Conservation (phyloP, 352 stramenopile genomes). For the Discostella stelligera region DNA sequence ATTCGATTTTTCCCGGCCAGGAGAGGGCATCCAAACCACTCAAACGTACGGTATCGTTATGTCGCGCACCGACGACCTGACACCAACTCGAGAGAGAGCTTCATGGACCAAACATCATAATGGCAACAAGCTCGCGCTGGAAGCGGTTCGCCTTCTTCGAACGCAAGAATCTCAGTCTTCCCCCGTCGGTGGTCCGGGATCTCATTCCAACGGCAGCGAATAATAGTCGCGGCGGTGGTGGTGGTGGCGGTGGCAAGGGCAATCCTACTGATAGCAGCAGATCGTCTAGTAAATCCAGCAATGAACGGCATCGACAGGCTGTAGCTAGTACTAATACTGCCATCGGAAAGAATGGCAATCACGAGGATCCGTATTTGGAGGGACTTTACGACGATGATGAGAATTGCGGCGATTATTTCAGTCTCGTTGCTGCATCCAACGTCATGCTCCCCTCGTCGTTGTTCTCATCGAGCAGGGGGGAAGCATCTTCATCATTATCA, state of each 20-base stretch:
- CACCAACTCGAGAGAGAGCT: no score
- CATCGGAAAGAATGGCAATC: slow-evolving; percentile 4
- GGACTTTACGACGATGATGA: slow-evolving; percentile 11
- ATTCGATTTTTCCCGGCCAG: no score
- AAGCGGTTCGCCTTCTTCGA: slow-evolving; percentile 84
- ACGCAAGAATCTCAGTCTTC: slow-evolving; percentile 62
- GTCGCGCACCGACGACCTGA: no score
- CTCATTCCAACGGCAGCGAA: slow-evolving; percentile 39
- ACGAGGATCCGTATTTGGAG: slow-evolving; percentile 3
- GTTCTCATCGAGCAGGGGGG: not conserved
- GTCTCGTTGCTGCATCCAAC: slow-evolving; percentile 23
- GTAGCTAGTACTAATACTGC: not conserved
- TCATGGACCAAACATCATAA: slow-evolving; percentile 17
- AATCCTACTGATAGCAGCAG: not conserved
- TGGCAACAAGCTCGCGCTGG: slow-evolving; percentile 66
- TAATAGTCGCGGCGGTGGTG: not conserved
- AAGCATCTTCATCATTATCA: not conserved
- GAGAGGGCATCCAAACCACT: no score
- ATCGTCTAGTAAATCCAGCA: not conserved
- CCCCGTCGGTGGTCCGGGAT: slow-evolving; percentile 68
- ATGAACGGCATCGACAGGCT: not conserved
- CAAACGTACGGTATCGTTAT: no score
- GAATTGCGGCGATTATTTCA: slow-evolving; percentile 41
- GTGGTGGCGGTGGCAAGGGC: slow-evolving; percentile 8
- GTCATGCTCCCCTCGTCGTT: slow-evolving; percentile 24